A percentile compares a stretch with the other conserved stretches of the same genome.
These are phyloP conservation scores for Triglochin maritima DNA, from an alignment of 106 monocot genomes.

Conservation along the genomic window DNA sequence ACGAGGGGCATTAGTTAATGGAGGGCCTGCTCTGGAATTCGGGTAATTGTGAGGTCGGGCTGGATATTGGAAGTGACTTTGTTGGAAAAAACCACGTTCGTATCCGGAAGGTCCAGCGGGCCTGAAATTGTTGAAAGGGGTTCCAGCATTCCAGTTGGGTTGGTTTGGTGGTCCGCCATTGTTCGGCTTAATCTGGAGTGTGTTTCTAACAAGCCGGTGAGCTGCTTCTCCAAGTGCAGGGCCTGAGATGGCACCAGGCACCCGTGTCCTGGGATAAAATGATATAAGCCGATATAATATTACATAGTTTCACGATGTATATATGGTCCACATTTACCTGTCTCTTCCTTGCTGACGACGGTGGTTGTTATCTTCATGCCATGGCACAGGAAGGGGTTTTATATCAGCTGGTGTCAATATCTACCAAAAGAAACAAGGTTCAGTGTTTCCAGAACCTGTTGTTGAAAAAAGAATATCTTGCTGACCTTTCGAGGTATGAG, in stretches of 20 bases:
- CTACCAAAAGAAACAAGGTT: conserved; percentile 20
- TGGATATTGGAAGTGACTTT: conserved; percentile 11
- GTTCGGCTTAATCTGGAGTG: conserved; percentile 44
- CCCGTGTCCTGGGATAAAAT: conserved; percentile 48
- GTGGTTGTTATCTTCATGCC: conserved; percentile 72
- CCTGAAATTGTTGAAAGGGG: conserved; percentile 18
- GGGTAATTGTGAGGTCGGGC: conserved; percentile 6
- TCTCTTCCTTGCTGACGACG: conserved; percentile 52
- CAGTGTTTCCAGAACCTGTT: background rate
- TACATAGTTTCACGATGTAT: background rate
- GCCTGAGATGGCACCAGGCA: conserved; percentile 71
- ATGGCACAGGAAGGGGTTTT: conserved; percentile 78
- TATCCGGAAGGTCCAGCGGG: conserved; percentile 41
- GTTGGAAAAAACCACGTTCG: conserved; percentile 28
- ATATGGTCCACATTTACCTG: conserved; percentile 32
- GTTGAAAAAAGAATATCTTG: background rate
- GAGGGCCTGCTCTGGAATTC: conserved; percentile 8
- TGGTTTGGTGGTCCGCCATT: conserved; percentile 25
- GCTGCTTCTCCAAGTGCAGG: conserved; percentile 65
- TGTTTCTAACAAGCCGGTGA: conserved; percentile 75
- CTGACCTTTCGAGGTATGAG: conserved; percentile 66
- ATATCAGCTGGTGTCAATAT: conserved; percentile 58
- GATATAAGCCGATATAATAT: background rate
- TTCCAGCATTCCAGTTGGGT: conserved; percentile 19
- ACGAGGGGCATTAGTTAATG: conserved; percentile 17